These are phyloP conservation scores for Elaeagnus macrophylla DNA, from an alignment of 306 rosid genomes.

Conservation along the genomic window DNA sequence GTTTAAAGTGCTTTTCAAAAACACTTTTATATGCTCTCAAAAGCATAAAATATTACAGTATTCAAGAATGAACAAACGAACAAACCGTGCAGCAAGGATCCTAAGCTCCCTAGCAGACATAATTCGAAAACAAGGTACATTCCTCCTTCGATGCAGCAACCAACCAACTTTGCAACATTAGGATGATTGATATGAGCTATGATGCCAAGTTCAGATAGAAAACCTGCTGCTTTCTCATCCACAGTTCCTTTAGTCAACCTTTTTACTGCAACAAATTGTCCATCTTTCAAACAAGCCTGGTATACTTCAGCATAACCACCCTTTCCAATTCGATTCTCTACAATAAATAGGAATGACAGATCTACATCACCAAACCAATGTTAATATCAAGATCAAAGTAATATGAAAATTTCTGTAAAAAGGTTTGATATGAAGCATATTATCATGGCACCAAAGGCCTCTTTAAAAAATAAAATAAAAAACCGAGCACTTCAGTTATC, in stretches of 20 bases:
- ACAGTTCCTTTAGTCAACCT: slow-evolving; percentile 41
- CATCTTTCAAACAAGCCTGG: slow-evolving; percentile 53
- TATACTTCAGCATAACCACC: slow-evolving; percentile 77
- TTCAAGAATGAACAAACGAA: slow-evolving; percentile 7
- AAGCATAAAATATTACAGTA: slow-evolving; percentile 2
- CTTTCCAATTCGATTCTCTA: slow-evolving; percentile 62
- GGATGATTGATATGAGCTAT: slow-evolving; percentile 70
- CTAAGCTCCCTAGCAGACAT: slow-evolving; percentile 64
- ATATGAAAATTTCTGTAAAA: neutral
- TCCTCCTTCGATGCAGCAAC: slow-evolving; percentile 63
- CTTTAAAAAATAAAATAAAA: no score
- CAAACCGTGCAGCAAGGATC: slow-evolving; percentile 68
- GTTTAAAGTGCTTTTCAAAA: no score
- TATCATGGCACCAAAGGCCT: no score
- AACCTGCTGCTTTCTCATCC: slow-evolving; percentile 49
- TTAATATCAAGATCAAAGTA: slow-evolving; percentile 10
- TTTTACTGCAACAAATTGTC: slow-evolving; percentile 64
- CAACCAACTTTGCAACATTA: slow-evolving; percentile 63
- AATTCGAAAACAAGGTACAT: slow-evolving; percentile 61
- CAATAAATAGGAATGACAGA: slow-evolving; percentile 16
- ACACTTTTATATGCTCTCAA: no score
- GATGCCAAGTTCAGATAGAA: slow-evolving; percentile 65
- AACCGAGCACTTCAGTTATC: no score
- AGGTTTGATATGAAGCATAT: neutral
- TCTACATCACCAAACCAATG: slow-evolving; percentile 4